A percentile compares a stretch with the other conserved stretches of the same genome.
Evolutionary conservation across 2,329 filamentous ascomycete species (phyloP).

Genomic region (Raffaelea albimanens): DNA sequence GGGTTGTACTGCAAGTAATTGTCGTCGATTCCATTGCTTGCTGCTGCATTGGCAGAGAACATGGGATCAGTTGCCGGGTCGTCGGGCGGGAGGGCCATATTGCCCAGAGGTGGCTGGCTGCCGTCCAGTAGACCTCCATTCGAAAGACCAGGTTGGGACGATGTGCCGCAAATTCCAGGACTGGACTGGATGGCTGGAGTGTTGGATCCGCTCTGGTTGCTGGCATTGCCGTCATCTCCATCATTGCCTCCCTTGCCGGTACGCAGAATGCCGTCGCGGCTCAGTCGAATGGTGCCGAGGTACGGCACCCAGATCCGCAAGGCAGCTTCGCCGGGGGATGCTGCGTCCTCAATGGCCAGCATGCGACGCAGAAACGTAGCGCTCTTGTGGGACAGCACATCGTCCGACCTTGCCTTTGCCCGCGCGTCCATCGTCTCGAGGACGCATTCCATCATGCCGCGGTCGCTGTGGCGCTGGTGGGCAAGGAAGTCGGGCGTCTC

Average conservation of each 20-base stretch:
- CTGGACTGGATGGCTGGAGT: no score
- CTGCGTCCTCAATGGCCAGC: slow-evolving; percentile 25
- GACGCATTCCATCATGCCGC: slow-evolving; percentile 29
- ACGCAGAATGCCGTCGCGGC: slow-evolving; percentile 7
- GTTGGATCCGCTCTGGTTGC: no score
- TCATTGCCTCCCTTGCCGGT: not conserved
- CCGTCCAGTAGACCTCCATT: no score
- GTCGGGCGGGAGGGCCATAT: no score
- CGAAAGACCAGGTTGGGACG: no score
- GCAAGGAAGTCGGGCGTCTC: slow-evolving; percentile 25
- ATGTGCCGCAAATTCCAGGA: no score
- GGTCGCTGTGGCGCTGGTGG: slow-evolving; percentile 31
- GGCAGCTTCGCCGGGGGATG: not conserved
- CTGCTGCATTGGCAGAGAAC: no score
- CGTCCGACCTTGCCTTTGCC: slow-evolving; percentile 12
- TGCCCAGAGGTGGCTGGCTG: no score
- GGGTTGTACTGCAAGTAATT: not conserved
- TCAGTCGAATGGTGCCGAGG: slow-evolving; percentile 28
- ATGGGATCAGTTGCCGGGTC: no score
- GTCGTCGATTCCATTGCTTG: no score
- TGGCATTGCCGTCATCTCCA: not conserved
- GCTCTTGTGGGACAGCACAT: slow-evolving; percentile 22
- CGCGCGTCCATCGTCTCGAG: slow-evolving; percentile 22
- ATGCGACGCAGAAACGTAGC: slow-evolving; percentile 23
- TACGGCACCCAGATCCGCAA: slow-evolving; percentile 30